Evolutionary conservation across 169 alveolate genomes (phyloP).

Genomic region (Cryptosporidium xiaoi): DNA sequence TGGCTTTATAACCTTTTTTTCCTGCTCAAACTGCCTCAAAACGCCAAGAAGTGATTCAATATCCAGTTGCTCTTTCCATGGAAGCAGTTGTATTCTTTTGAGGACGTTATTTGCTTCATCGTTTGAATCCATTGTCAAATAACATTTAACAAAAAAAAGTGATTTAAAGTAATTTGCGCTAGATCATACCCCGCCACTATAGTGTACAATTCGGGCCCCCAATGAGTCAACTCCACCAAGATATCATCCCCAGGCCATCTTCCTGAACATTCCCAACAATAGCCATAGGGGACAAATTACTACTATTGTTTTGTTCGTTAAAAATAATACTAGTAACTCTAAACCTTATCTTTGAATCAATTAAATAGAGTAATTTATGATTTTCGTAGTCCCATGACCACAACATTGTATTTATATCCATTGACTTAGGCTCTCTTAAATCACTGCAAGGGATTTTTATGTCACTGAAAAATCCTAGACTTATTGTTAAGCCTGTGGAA

Average conservation of each 20-base stretch:
- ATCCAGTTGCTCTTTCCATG: conserved; percentile 54
- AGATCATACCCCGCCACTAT: not conserved
- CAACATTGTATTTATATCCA: conserved; percentile 27
- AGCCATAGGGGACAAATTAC: conserved; percentile 32
- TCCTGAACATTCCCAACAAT: conserved; percentile 63
- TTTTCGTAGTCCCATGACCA: conserved; percentile 75
- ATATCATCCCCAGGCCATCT: conserved; percentile 72
- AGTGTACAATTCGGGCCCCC: too few relatives aligned
- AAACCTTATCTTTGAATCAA: conserved; percentile 50
- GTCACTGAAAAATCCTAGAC: conserved; percentile 66
- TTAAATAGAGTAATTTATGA: conserved; percentile 34
- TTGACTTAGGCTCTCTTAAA: conserved; percentile 65
- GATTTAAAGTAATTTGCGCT: conserved; percentile 2
- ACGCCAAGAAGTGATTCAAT: conserved; percentile 38
- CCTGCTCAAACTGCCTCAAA: conserved; percentile 17
- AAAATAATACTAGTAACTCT: conserved; percentile 38
- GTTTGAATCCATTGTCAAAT: conserved; percentile 42
- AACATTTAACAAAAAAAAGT: not conserved
- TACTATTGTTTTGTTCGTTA: conserved; percentile 27
- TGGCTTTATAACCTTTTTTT: conserved; percentile 15
- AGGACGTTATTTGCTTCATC: conserved; percentile 11
- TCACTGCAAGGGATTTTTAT: conserved; percentile 64
- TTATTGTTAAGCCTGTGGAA: conserved; percentile 63
- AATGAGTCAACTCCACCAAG: conserved; percentile 60
- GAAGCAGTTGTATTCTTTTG: conserved; percentile 50